Evolutionary conservation across 208 protist genomes (phyloP).

Genomic region (Phytomonas sp.): DNA sequence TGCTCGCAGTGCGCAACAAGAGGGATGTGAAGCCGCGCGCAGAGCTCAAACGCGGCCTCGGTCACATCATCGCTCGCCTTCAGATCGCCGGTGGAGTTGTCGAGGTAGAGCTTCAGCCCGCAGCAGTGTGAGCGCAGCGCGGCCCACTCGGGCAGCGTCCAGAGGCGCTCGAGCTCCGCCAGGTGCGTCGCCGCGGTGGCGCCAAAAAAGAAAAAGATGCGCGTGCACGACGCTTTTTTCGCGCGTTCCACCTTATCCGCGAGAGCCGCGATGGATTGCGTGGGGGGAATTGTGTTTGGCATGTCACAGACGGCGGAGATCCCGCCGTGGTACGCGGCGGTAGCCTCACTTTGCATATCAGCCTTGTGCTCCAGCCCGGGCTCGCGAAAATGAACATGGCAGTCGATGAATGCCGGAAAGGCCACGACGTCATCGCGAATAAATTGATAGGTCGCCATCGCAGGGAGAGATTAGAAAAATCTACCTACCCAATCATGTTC

Average conservation of each 20-base stretch:
- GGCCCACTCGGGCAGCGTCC: slow-evolving; percentile 41
- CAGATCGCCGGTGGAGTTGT: slow-evolving; percentile 83
- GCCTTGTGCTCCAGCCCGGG: slow-evolving; percentile 91
- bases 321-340: slow-evolving; percentile 87
- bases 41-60: slow-evolving; percentile 65
- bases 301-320: slow-evolving; percentile 79
- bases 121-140: slow-evolving; percentile 50
- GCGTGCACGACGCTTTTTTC: slow-evolving; percentile 13
- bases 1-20: slow-evolving; percentile 89
- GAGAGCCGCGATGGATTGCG: slow-evolving; percentile 56
- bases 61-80: slow-evolving; percentile 55
- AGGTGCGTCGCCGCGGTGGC: slow-evolving; percentile 60
- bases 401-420: slow-evolving; percentile 87
- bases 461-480: not conserved
- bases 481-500: not conserved
- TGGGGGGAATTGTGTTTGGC: slow-evolving; percentile 84
- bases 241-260: slow-evolving; percentile 62
- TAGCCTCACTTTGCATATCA: slow-evolving; percentile 84
- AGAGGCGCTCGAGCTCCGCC: slow-evolving; percentile 58
- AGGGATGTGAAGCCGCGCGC: slow-evolving; percentile 48
- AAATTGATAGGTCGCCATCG: not conserved
- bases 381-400: slow-evolving; percentile 92
- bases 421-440: slow-evolving; percentile 18
- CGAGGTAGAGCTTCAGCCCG: slow-evolving; percentile 82
- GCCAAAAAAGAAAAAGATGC: slow-evolving; percentile 80